Conservation (phyloP, 1,284 basidiomycete species). For the Uromyces viciae-fabae region DNA sequence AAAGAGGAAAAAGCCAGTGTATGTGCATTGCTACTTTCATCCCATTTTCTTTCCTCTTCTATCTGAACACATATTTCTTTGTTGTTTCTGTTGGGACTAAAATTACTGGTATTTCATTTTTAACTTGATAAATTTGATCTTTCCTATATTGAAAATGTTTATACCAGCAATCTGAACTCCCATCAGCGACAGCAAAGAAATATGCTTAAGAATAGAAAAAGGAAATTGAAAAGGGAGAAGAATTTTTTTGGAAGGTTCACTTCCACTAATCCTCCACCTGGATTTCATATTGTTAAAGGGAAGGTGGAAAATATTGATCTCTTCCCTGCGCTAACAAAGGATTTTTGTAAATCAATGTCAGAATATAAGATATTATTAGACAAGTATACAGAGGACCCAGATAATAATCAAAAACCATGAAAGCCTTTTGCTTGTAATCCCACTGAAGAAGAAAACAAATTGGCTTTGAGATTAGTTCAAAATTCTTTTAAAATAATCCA, state of each 20-base stretch:
- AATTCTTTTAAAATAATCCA: neutral
- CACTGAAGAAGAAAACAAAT: neutral
- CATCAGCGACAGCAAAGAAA: slow-evolving; percentile 13
- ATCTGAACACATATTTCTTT: neutral
- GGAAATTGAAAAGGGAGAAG: neutral
- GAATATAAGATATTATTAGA: neutral
- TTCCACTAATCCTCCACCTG: neutral
- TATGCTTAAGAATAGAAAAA: neutral
- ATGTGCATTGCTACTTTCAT: no score
- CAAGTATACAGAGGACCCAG: neutral
- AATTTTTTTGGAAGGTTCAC: neutral
- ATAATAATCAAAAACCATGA: neutral
- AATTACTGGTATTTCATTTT: slow-evolving; percentile 1
- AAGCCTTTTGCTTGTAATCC: neutral
- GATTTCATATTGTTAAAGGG: neutral
- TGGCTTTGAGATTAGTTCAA: neutral
- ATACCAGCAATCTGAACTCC: neutral
- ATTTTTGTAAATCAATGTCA: neutral
- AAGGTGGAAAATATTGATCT: neutral
- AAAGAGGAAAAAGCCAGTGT: no score
- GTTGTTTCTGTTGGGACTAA: neutral
- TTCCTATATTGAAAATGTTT: neutral
- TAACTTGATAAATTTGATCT: neutral
- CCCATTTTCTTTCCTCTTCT: no score
- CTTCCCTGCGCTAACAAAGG: neutral